Evolutionary conservation across 305 asterid genomes (phyloP).

Genomic region (Fraxinus floribunda): DNA sequence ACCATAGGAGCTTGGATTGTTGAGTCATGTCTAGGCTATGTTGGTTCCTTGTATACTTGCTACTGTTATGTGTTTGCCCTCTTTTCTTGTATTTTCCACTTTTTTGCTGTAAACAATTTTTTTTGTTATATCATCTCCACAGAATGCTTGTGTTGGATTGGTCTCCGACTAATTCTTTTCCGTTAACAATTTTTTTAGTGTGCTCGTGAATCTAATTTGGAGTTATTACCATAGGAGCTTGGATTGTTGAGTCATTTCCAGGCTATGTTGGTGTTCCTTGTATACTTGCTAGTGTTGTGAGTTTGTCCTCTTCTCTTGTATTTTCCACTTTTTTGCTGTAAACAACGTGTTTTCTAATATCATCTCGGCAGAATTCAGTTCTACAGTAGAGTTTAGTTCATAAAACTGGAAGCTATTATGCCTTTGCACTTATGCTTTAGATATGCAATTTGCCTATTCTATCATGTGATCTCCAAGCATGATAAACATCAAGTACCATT

Average conservation of each 20-base stretch:
- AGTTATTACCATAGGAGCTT: too few species aligned
- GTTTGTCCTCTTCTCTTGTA: too few species aligned
- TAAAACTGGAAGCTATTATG: not conserved
- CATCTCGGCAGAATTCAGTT: not conserved
- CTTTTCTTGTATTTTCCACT: constrained; percentile 9
- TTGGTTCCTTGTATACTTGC: not conserved
- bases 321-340: too few species aligned
- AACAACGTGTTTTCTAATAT: too few species aligned
- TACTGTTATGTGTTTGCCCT: not conserved
- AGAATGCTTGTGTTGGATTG: not conserved
- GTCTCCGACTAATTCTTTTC: not conserved
- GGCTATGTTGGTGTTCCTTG: too few species aligned
- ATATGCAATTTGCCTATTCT: not conserved
- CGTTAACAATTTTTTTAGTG: too few species aligned
- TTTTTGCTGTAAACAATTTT: not conserved
- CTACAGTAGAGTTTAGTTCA: not conserved
- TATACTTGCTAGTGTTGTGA: too few species aligned
- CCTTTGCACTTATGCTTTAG: not conserved
- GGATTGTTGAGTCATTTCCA: too few species aligned
- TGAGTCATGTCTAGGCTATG: not conserved
- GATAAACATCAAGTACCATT: not conserved
- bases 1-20: not conserved
- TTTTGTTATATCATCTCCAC: not conserved
- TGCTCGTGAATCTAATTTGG: too few species aligned
- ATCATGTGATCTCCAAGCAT: not conserved